Conservation (phyloP, 306 rosid species). For the Hylodesmum podocarpum region DNA sequence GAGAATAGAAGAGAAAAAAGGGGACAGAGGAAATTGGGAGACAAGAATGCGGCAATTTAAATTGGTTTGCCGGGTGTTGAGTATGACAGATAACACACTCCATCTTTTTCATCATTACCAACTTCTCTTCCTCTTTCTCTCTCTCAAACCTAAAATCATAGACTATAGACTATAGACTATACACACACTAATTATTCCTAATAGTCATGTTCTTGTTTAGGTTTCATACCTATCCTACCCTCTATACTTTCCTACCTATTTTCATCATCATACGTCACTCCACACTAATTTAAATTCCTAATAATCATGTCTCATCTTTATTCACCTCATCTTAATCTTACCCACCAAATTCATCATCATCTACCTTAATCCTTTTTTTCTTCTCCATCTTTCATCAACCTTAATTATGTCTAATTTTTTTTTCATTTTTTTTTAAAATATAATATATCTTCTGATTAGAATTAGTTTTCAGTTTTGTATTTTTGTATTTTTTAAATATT, state of each 20-base stretch:
- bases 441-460: no score
- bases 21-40: conserved; percentile 51
- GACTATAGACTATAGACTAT: no score
- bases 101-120: conserved; percentile 24
- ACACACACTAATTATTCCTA: neutral
- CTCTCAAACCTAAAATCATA: no score
- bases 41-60: conserved; percentile 71
- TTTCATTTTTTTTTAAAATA: no score
- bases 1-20: conserved; percentile 12
- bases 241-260: neutral
- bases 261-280: conserved; percentile 34
- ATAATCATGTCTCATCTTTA: neutral
- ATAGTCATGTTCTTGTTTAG: neutral
- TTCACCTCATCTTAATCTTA: neutral
- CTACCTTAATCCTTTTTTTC: no score
- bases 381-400: no score
- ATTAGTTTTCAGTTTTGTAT: no score
- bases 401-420: no score
- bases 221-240: neutral
- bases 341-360: no score
- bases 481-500: no score
- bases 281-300: neutral
- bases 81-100: conserved; percentile 38
- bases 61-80: conserved; percentile 63
- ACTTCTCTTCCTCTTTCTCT: neutral